Percentiles rank a stretch among this genome's conserved stretches.
Conservation (phyloP, 192 early-diverging fungal species). For the Umbelopsis isabellina region DNA sequence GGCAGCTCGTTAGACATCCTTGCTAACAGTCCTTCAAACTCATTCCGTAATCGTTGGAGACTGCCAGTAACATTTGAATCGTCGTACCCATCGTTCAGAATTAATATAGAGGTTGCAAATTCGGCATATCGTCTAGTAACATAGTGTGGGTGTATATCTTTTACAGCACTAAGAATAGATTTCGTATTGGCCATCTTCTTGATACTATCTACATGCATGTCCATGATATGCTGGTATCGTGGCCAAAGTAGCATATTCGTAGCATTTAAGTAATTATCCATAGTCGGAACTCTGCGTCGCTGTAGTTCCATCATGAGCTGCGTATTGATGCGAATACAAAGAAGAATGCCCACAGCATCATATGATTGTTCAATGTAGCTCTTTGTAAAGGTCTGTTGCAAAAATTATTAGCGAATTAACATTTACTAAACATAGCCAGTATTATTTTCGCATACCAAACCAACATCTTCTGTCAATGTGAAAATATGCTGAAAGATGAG, state of each 20-base stretch:
- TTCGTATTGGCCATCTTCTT: slow-evolving; percentile 73
- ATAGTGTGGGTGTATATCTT: slow-evolving; percentile 83
- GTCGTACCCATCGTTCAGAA: slow-evolving; percentile 85
- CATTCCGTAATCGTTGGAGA: slow-evolving; percentile 71
- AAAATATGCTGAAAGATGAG: slow-evolving; percentile 87
- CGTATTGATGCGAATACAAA: slow-evolving; percentile 89
- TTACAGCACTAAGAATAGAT: slow-evolving; percentile 51
- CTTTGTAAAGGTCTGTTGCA: slow-evolving; percentile 50
- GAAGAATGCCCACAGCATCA: slow-evolving; percentile 89
- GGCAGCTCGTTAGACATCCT: slow-evolving; percentile 73
- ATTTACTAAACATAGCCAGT: neutral
- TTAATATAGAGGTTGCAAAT: slow-evolving; percentile 87
- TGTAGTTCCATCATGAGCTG: slow-evolving; percentile 84
- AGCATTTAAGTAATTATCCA: slow-evolving; percentile 88
- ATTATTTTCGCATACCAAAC: slow-evolving; percentile 52
- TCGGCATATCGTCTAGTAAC: slow-evolving; percentile 91
- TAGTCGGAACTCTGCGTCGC: slow-evolving; percentile 72
- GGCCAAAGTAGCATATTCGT: slow-evolving; percentile 97
- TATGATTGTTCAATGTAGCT: slow-evolving; percentile 73
- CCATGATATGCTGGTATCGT: slow-evolving; percentile 79
- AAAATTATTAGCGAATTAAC: neutral
- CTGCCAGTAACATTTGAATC: slow-evolving; percentile 81
- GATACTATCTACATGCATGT: slow-evolving; percentile 90
- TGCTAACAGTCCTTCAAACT: slow-evolving; percentile 76
- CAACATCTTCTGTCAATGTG: slow-evolving; percentile 77